Conservation (phyloP, 2,329 filamentous ascomycete species). For the Monilinia aucupariae region DNA sequence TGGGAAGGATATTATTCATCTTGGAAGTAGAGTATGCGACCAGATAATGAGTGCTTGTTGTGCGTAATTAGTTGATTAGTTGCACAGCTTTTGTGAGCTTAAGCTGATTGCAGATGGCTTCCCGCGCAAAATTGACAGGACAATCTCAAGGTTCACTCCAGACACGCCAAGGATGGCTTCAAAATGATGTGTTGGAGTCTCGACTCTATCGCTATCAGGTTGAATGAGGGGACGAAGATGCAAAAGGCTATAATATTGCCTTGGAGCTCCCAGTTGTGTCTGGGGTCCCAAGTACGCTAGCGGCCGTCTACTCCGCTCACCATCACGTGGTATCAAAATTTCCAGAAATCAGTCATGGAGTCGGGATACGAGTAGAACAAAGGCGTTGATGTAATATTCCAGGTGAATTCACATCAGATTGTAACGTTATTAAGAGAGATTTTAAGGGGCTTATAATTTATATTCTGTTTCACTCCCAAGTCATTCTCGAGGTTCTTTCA, state of each 20-base stretch:
- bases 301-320: background rate
- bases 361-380: no score
- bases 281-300: background rate
- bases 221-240: conserved; percentile 1
- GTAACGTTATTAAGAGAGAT: background rate
- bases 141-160: background rate
- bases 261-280: conserved; percentile 6
- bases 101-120: background rate
- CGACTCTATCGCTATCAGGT: background rate
- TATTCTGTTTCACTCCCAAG: background rate
- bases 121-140: background rate
- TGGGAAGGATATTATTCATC: conserved; percentile 37
- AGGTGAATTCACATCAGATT: background rate
- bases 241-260: conserved; percentile 9
- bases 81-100: background rate
- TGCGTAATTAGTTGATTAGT: background rate
- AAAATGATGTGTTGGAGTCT: background rate
- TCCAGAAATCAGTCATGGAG: conserved; percentile 9
- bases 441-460: background rate
- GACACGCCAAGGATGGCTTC: background rate
- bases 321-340: background rate
- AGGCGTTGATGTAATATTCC: background rate
- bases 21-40: conserved; percentile 11
- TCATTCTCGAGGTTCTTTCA: no score
- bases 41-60: conserved; percentile 4